Base-by-base conservation (phyloP, 805 yeast species). In the Ogataea paradorogensis region DNA sequence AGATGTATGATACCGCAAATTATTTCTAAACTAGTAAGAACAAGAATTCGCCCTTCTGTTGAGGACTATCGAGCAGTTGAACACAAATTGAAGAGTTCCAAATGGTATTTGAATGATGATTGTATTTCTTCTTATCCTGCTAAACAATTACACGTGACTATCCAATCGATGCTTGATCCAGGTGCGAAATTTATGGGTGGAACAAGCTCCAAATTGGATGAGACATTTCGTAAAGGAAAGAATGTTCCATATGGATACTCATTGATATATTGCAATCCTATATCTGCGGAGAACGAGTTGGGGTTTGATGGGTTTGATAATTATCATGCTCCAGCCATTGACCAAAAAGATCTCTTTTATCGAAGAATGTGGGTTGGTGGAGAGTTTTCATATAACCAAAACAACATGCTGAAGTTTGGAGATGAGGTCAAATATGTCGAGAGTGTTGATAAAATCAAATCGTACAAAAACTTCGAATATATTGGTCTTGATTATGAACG, bases 361-460 rank as follows among this genome's bases (percentile, higher is more conserved):
- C 62, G 91, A 45, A 66, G 96, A 16, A 71, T 90, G 76, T 89
- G 96, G 96, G 79, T 74, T 0, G 76, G 81, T 23, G 96, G 96
- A 2, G 60, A 69, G 15, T 63, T 89, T 24, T 57, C 61, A 16
- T 75, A 72, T 47, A 45, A 57, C 25, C 45, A 46, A 2, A 46
- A 44, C 1, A 53, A 64, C 20, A 59, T 65, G 2, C 42, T 75
- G 9, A 35, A 21, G 14, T 64, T 67, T 30, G 73, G 72, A 5
- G 63, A 61, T 16, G 53, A 49, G 2, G 58, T 78, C 6, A 42
- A 45, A 0, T 82, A 93, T 51, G 50, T 48, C 5, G 96, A 89
- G 52, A 59, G 56, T 0, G 63, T 87, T 1, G 56, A 58, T 2
- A 56, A 65, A 10, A 67, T 73, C 3, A 66, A 73, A 41, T 21